Evolutionary conservation across 2,329 filamentous ascomycete species (phyloP), one percentile per base, ranked within the genome.

Genomic region (Colletotrichum theobromicola): DNA sequence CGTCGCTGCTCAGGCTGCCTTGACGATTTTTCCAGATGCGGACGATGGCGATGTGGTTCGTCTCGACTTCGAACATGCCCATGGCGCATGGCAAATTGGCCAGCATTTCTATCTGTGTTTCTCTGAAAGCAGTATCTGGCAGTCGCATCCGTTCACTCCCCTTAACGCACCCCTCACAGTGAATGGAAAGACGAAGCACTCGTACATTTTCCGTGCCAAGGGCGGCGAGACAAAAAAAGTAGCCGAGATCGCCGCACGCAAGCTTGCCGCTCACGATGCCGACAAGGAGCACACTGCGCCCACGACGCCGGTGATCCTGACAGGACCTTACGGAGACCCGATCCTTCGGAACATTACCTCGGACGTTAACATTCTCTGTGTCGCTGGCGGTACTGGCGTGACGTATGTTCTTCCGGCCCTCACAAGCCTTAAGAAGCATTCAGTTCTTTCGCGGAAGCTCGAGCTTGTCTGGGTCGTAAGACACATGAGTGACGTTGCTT

Each of bases 91-190:
- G 93, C 84, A 86, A 12, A 84, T 93, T 16, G 93, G 93, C 16
- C 91, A 94, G 82, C 93, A 94, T 79, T 94, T 93, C 81, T 94
- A 91, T 78, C 85, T 94, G 21, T 93, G 89, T 80, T 94, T 95
- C 79, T 86, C 91, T 0, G 88, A 92, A 75, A 85, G 91, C 42
- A 92, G 88, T 78, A 88, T 94, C 78, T 94, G 92, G 92, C 93
- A 94, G 81, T 91, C 91, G 0, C 93, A 95, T 78, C 93, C 93
- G 0, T 94, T 94, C 79, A 94, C 92, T 0, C 90, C 92, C 0
- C 84, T 92, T 15, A 91, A 88, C 67, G 81, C 89, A 0, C 91
- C 91, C 0, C 78, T 83, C 10, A 80, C 85, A 0, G 78, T 81
- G 28, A 80, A 84, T 67, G 82, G 86, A 1, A 77, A 80, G 3